Evolutionary conservation across 2,329 filamentous ascomycete genomes (phyloP), one percentile per base, ranked within the genome.

Genomic region (Aspergillus ustus): DNA sequence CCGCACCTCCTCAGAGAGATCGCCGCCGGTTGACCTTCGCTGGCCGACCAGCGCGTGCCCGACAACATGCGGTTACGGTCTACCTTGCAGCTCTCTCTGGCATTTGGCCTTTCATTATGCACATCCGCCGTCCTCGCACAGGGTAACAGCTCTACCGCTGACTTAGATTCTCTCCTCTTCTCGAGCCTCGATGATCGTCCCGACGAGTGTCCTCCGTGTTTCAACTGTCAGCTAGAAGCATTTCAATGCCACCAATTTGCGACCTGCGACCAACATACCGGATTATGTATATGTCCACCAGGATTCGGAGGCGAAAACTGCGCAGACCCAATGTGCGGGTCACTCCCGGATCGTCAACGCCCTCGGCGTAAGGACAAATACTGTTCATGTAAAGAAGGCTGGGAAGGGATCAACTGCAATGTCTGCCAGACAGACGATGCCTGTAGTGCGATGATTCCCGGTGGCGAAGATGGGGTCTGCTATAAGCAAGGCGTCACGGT

Each of bases 401-500:
- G 95, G 95, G 87, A 87, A 45, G 95, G 95, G 66, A 94, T 99
- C 80, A 99, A 99, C 82, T 99, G 95, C 86, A 99, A 95, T 72
- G 92, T 99, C 60, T 99, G 95, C 79, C 88, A 90, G 63, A 87
- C 88, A 4, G 85, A 98, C 75, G 82, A 90, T 68, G 93, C 91
- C 17, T 99, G 95, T 73, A 87, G 95, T 74, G 89, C 91, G 37
- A 82, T 99, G 78, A 96, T 96, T 89, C 91, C 92, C 4, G 88
- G 89, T 15, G 86, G 86, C 3, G 86, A 92, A 63, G 92, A 89
- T 50, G 95, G 93, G 34, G 89, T 97, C 11, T 99, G 95, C 80
- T 98, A 97, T 75, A 90, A 91, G 72, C 89, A 94, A 68, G 94
- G 94, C 50, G 87, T 96, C 68, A 89, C 96, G 11, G 89, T 98